These are phyloP conservation scores for Brassica carinata DNA, from an alignment of 345 rosid genomes.

Conservation along the genomic window DNA sequence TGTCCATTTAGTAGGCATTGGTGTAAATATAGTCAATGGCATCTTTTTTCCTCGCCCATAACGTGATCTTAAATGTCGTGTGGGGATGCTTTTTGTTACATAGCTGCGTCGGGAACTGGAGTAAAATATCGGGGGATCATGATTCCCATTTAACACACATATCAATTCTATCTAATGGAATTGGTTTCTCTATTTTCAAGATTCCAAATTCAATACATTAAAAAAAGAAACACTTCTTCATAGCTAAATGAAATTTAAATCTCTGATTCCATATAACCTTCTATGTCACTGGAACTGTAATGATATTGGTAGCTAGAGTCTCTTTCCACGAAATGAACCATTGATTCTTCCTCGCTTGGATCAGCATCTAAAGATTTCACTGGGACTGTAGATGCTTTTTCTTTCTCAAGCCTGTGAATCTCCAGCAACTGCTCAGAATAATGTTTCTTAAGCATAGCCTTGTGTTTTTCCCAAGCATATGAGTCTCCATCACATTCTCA, in stretches of 20 bases:
- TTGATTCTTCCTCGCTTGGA: neutral
- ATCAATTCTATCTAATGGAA: neutral
- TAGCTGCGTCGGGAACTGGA: neutral
- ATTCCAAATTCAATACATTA: neutral
- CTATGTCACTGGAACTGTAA: neutral
- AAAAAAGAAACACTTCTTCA: neutral
- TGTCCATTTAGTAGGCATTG: neutral
- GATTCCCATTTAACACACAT: neutral
- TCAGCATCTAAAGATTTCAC: neutral
- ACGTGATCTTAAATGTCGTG: neutral
- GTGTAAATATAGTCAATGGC: neutral
- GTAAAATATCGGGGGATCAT: neutral
- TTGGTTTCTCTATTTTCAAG: neutral
- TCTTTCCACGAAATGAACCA: slow-evolving; percentile 20
- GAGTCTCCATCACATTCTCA: slow-evolving; percentile 46
- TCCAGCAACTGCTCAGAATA: slow-evolving; percentile 40
- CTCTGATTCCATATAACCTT: neutral
- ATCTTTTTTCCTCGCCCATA: neutral
- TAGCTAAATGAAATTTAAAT: neutral
- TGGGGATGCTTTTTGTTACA: neutral
- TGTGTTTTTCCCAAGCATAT: slow-evolving; percentile 61
- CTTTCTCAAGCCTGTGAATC: slow-evolving; percentile 40
- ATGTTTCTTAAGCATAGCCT: slow-evolving; percentile 10
- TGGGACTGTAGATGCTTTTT: neutral
- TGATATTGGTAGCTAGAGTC: neutral